Conservation (phyloP, 2,329 filamentous ascomycete species). For the Hypoxylon sp. region DNA sequence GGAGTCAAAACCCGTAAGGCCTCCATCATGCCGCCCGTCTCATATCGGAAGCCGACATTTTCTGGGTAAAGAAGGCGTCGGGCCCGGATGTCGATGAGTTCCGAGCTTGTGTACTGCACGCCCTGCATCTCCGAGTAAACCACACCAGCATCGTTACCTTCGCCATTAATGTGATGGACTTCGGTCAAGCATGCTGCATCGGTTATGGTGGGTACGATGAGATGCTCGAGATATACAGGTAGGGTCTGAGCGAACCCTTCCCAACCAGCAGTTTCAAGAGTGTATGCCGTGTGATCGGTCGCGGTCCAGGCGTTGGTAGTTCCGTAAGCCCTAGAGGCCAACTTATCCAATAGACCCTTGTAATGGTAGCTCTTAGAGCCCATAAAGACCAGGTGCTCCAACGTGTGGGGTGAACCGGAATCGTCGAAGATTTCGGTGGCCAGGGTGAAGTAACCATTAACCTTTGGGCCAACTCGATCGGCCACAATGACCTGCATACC, state of each 20-base stretch:
- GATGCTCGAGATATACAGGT: conserved; percentile 94
- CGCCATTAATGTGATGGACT: conserved; percentile 93
- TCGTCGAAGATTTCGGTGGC: conserved; percentile 98
- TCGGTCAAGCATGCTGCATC: conserved; percentile 95
- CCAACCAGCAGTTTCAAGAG: conserved; percentile 94
- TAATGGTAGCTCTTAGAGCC: conserved; percentile 94
- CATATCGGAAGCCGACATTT: conserved; percentile 92
- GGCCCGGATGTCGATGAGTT: conserved; percentile 88
- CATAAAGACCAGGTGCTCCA: conserved; percentile 88
- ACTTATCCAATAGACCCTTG: conserved; percentile 94
- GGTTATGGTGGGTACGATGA: conserved; percentile 90
- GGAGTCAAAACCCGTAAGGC: conserved; percentile 86
- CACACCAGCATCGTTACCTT: conserved; percentile 94
- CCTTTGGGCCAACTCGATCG: conserved; percentile 92
- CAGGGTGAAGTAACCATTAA: conserved; percentile 93
- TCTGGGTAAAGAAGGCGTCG: conserved; percentile 87
- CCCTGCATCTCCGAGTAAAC: conserved; percentile 99
- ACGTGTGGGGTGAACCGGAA: conserved; percentile 88
- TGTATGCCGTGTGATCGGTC: conserved; percentile 96
- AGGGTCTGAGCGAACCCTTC: conserved; percentile 95
- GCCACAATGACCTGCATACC: conserved; percentile 95
- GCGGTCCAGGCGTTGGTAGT: conserved; percentile 97
- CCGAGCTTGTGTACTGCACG: conserved; percentile 83
- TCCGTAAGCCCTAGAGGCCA: conserved; percentile 93
- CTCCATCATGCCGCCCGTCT: conserved; percentile 98